Percentiles rank a stretch among this genome's conserved stretches.
phyloP scores from a whole-genome alignment of 1,284 basidiomycete species.

The Cutaneotrichosporon sp. region DNA sequence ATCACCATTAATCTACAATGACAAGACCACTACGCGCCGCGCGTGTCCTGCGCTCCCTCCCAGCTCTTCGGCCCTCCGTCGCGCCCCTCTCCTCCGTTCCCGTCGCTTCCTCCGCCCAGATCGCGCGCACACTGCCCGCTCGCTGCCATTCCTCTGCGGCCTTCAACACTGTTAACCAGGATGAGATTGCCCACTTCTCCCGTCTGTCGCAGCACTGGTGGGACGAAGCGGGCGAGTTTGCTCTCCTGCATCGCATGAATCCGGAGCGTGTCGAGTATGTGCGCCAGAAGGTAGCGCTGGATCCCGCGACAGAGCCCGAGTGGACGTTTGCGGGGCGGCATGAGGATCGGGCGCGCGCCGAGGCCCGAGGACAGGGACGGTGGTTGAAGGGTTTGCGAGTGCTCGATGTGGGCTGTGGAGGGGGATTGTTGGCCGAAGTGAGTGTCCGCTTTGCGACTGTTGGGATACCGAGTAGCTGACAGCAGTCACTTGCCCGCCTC shows the following conservation, averaged over 20 bases:
- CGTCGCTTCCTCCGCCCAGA: background rate
- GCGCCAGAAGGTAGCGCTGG: conserved; percentile 64
- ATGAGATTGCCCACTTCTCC: conserved; percentile 90
- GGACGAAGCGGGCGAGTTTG: conserved; percentile 91
- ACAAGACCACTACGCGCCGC: background rate
- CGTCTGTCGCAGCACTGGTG: conserved; percentile 90
- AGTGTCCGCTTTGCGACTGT: conserved; percentile 17
- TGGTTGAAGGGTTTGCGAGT: conserved; percentile 63
- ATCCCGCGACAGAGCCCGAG: conserved; percentile 56
- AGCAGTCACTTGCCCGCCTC: conserved; percentile 74
- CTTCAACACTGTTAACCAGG: conserved; percentile 59
- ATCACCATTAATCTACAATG: too few species aligned
- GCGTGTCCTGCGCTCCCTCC: background rate
- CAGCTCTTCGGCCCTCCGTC: too few species aligned
- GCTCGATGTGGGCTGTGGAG: conserved; percentile 89
- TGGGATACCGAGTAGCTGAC: background rate
- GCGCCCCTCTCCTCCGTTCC: background rate
- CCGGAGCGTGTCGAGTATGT: conserved; percentile 81
- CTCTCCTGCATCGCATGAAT: conserved; percentile 91
- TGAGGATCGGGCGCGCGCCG: conserved; percentile 40
- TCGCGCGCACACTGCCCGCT: background rate
- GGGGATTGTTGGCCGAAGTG: conserved; percentile 89
- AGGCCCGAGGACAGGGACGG: conserved; percentile 28
- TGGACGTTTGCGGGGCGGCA: conserved; percentile 44
- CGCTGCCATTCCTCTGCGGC: background rate